A percentile compares a stretch with the other conserved stretches of the same genome.
Conservation (phyloP, 805 yeast species). For the Gaillardinia entomophila region DNA sequence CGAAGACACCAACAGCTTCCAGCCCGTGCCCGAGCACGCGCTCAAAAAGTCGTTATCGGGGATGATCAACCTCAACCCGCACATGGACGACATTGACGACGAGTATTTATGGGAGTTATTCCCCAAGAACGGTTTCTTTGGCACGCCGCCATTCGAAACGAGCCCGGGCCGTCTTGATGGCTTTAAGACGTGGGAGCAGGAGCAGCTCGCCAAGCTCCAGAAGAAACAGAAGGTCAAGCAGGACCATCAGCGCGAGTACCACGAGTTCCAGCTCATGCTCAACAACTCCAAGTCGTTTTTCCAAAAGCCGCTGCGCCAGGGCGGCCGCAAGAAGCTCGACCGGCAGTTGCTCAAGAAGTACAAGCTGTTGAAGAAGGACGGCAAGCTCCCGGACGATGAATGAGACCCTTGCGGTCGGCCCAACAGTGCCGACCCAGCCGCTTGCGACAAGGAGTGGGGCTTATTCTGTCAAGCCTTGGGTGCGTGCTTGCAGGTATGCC, state of each 20-base stretch:
- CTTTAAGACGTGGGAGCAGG: slow-evolving; percentile 32
- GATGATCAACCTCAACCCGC: slow-evolving; percentile 30
- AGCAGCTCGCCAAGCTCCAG: slow-evolving; percentile 15
- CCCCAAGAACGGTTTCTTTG: slow-evolving; percentile 29
- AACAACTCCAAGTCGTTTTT: slow-evolving; percentile 19
- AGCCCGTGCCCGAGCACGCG: slow-evolving; percentile 30
- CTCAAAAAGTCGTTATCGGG: slow-evolving; percentile 34
- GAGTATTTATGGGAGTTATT: slow-evolving; percentile 34
- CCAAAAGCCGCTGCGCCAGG: slow-evolving; percentile 13
- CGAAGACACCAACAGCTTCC: slow-evolving; percentile 19
- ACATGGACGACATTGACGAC: slow-evolving; percentile 30
- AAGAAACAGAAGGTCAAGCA: slow-evolving; percentile 12
- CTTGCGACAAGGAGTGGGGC: no score
- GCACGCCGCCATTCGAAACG: slow-evolving; percentile 29
- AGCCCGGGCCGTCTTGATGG: slow-evolving; percentile 14
- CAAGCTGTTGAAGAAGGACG: slow-evolving; percentile 22
- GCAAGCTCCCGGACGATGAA: slow-evolving; percentile 16
- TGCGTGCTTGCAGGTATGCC: no score
- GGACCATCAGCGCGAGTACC: slow-evolving; percentile 15
- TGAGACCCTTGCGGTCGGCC: no score
- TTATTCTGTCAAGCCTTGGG: no score
- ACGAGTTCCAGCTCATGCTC: slow-evolving; percentile 12
- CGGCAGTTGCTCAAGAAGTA: slow-evolving; percentile 28
- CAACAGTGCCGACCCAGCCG: no score
- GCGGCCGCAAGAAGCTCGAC: slow-evolving; percentile 29